These are phyloP conservation scores for Incumbomyces delicatus DNA, from an alignment of 2,329 filamentous ascomycete genomes.

Conservation along the genomic window DNA sequence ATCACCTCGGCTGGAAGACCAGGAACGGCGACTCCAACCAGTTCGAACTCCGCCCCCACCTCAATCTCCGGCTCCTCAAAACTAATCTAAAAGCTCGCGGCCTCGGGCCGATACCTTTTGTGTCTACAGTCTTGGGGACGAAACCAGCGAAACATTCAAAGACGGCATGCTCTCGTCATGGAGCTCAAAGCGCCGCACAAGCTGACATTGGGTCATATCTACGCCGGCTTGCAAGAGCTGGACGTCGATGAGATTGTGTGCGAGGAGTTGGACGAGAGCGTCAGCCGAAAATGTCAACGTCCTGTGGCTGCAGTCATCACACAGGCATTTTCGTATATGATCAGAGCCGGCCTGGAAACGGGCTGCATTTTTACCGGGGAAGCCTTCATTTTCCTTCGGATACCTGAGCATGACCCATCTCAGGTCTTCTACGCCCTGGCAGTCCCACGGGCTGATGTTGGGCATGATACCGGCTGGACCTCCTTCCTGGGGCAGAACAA, in stretches of 20 bases:
- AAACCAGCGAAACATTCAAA: slow-evolving; percentile 3
- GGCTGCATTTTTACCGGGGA: slow-evolving; percentile 36
- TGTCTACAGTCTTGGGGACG: slow-evolving; percentile 23
- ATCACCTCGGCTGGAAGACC: no score
- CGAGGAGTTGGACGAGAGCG: slow-evolving; percentile 24
- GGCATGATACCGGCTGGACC: slow-evolving; percentile 17
- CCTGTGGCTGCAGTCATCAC: slow-evolving; percentile 36
- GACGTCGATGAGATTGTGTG: slow-evolving; percentile 32
- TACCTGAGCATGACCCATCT: slow-evolving; percentile 23
- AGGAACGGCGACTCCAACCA: no score
- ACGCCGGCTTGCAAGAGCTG: slow-evolving; percentile 33
- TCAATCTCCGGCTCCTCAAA: no score
- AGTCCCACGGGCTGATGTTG: slow-evolving; percentile 25
- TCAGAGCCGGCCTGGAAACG: slow-evolving; percentile 36
- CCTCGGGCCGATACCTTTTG: slow-evolving; percentile 25
- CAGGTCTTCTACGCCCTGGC: slow-evolving; percentile 27
- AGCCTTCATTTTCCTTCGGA: slow-evolving; percentile 35
- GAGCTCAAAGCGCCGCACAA: slow-evolving; percentile 44
- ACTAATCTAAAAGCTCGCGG: no score
- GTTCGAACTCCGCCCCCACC: no score
- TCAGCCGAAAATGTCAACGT: slow-evolving; percentile 29
- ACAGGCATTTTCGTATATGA: slow-evolving; percentile 43
- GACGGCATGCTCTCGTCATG: slow-evolving; percentile 23
- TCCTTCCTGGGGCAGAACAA: slow-evolving; percentile 15
- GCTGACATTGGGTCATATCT: slow-evolving; percentile 34